These are phyloP conservation scores for Leccinellum albellum DNA, from an alignment of 768 basidiomycete species.

Conservation along the genomic window DNA sequence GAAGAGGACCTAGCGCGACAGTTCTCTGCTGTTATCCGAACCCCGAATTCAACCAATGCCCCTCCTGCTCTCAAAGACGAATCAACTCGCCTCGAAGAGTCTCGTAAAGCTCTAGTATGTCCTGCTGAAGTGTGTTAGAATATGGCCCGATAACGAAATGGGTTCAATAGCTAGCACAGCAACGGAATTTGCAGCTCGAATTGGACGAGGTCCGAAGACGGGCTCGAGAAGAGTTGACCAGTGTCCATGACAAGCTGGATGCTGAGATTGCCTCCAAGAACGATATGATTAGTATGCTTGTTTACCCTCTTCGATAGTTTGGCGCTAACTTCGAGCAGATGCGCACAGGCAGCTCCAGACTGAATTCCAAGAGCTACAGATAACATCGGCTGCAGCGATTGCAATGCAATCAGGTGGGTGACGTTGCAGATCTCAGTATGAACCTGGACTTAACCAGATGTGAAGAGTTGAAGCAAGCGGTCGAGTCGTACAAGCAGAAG, in stretches of 20 bases:
- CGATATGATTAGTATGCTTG: slow-evolving; percentile 53
- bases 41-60: slow-evolving; percentile 43
- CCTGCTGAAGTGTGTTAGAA: background rate
- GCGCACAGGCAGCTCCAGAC: slow-evolving; percentile 56
- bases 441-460: background rate
- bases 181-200: slow-evolving; percentile 60
- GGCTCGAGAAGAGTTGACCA: slow-evolving; percentile 55
- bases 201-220: slow-evolving; percentile 63
- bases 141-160: background rate
- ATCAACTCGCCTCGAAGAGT: slow-evolving; percentile 57
- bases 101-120: slow-evolving; percentile 63
- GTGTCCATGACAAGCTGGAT: slow-evolving; percentile 56
- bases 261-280: slow-evolving; percentile 47
- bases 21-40: slow-evolving; percentile 29
- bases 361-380: slow-evolving; percentile 60
- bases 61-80: slow-evolving; percentile 38
- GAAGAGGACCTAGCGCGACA: slow-evolving; percentile 41
- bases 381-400: slow-evolving; percentile 54
- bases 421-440: background rate
- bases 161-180: slow-evolving; percentile 53
- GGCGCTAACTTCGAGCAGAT: slow-evolving; percentile 34
- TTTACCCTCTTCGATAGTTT: background rate
- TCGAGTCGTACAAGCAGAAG: slow-evolving; percentile 65
- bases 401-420: slow-evolving; percentile 55
- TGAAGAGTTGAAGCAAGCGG: slow-evolving; percentile 58